These are phyloP conservation scores for Globisporangium heterothallicum DNA, from an alignment of 352 stramenopile genomes.

Conservation along the genomic window DNA sequence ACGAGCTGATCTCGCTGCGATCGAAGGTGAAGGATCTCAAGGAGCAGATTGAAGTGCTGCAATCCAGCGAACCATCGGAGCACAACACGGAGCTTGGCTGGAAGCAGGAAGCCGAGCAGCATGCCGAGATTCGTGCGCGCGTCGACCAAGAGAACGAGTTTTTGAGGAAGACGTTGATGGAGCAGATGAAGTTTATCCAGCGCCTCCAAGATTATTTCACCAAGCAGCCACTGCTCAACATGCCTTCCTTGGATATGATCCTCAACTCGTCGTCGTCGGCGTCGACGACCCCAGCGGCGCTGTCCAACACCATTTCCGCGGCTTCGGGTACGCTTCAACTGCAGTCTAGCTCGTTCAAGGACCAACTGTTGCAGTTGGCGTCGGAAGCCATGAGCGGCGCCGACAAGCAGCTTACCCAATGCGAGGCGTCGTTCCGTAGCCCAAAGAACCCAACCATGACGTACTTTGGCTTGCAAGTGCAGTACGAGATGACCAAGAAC, in stretches of 20 bases:
- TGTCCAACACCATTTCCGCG: conserved; percentile 65
- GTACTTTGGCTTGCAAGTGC: conserved; percentile 84
- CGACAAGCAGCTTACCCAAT: conserved; percentile 65
- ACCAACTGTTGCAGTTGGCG: conserved; percentile 63
- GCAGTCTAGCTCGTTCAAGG: conserved; percentile 73
- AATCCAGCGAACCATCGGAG: conserved; percentile 84
- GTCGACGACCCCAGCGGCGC: conserved; percentile 43
- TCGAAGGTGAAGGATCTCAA: conserved; percentile 88
- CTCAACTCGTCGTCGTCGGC: conserved; percentile 70
- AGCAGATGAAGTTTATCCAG: conserved; percentile 92
- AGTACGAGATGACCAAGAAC: conserved; percentile 86
- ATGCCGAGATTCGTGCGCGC: conserved; percentile 81
- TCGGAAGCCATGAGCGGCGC: conserved; percentile 50
- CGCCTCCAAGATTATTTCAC: conserved; percentile 88
- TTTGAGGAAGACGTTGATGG: conserved; percentile 83
- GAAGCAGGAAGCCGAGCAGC: conserved; percentile 87
- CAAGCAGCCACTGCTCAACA: conserved; percentile 87
- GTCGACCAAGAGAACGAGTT: conserved; percentile 90
- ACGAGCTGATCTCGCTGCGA: conserved; percentile 80
- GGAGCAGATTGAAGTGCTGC: conserved; percentile 86
- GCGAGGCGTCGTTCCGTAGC: conserved; percentile 70
- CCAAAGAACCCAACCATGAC: conserved; percentile 86
- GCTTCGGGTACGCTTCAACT: conserved; percentile 60
- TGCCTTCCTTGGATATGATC: conserved; percentile 82
- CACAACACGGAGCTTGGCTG: conserved; percentile 86